Percentiles rank a stretch among this genome's conserved stretches.
These are phyloP conservation scores for Pistacia integerrima DNA, from an alignment of 345 rosid genomes.

Conservation along the genomic window DNA sequence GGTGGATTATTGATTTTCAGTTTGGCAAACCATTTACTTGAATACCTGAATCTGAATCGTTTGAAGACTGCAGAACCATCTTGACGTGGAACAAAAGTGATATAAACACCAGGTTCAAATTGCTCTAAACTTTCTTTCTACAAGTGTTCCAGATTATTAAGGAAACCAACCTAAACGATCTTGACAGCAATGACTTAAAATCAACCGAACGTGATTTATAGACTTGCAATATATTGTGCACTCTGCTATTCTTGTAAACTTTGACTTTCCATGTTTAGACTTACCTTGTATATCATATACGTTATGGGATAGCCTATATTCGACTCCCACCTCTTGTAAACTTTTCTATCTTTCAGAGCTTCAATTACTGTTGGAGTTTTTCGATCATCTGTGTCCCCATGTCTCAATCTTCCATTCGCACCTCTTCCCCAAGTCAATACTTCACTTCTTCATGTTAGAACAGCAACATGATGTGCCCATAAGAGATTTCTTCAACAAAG, in stretches of 20 bases:
- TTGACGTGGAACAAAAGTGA: constrained; percentile 54
- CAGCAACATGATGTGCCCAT: constrained; percentile 90
- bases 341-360: constrained; percentile 72
- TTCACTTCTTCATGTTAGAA: constrained; percentile 90
- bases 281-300: no score
- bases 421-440: constrained; percentile 97
- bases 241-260: no score
- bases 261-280: no score
- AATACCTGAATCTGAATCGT: constrained; percentile 92
- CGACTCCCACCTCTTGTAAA: no score
- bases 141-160: constrained; percentile 35
- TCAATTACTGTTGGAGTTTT: constrained; percentile 78
- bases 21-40: constrained; percentile 5
- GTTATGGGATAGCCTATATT: no score
- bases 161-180: no score
- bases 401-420: constrained; percentile 85
- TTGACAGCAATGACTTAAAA: no score
- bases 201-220: no score
- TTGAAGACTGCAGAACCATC: constrained; percentile 76
- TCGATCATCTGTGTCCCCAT: constrained; percentile 79
- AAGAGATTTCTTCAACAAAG: constrained; percentile 88
- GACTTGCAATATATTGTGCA: no score
- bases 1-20: neutral
- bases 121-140: constrained; percentile 59
- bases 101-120: constrained; percentile 90